These are phyloP conservation scores for Aspergillus pseudonomiae DNA, from an alignment of 2,329 filamentous ascomycete genomes.

Conservation along the genomic window DNA sequence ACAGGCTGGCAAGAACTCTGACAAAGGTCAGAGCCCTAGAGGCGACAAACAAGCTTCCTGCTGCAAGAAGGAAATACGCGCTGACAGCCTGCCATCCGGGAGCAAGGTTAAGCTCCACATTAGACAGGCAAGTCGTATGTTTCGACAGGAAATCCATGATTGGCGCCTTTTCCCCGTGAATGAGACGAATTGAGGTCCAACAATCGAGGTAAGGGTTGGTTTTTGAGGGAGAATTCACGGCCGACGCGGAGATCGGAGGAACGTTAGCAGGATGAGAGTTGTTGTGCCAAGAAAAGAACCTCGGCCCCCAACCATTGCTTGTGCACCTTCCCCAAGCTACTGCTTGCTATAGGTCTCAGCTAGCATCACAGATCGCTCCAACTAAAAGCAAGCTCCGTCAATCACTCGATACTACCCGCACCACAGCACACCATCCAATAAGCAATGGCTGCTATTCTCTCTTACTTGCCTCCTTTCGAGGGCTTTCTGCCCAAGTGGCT, in stretches of 20 bases:
- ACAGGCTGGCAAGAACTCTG: conserved; percentile 66
- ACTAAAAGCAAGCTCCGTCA: neutral
- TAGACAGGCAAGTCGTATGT: conserved; percentile 34
- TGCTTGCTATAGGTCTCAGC: neutral
- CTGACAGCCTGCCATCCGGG: conserved; percentile 41
- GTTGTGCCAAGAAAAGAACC: conserved; percentile 14
- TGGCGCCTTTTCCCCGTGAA: conserved; percentile 5
- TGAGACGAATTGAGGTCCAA: neutral
- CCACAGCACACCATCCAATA: conserved; percentile 1
- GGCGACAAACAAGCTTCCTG: conserved; percentile 63
- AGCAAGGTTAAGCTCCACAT: conserved; percentile 37
- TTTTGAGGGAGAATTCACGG: neutral
- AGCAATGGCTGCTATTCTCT: conserved; percentile 31
- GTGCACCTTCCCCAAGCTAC: conserved; percentile 4
- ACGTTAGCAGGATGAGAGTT: conserved; percentile 1
- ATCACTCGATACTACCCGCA: neutral
- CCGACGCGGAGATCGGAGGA: conserved; percentile 3
- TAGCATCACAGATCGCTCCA: neutral
- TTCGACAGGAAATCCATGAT: conserved; percentile 39
- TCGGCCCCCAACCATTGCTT: conserved; percentile 10
- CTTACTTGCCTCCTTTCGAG: conserved; percentile 42
- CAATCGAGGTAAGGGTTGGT: neutral
- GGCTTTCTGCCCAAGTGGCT: conserved; percentile 68
- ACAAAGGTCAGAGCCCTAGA: conserved; percentile 62
- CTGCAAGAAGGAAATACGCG: conserved; percentile 40